These are phyloP conservation scores for Persicaria tinctoria DNA, from an alignment of 148 eudicot species.

Conservation along the genomic window DNA sequence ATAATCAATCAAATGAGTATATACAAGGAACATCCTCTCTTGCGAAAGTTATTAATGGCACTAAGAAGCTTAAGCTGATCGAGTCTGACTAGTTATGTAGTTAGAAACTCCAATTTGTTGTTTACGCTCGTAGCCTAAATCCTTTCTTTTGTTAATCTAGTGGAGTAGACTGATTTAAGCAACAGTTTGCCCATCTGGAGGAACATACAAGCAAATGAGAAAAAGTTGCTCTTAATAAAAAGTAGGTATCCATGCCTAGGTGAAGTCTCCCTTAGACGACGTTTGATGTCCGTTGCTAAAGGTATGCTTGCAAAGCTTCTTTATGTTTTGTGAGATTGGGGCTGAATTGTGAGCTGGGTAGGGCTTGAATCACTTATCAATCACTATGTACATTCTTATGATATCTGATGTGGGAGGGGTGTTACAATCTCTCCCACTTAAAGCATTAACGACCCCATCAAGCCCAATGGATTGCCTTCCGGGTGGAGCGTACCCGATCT, in stretches of 20 bases:
- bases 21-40: no score
- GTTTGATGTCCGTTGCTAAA: no score
- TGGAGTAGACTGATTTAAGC: conserved; percentile 83
- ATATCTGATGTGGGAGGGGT: no score
- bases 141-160: conserved; percentile 26
- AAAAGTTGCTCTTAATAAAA: conserved; percentile 51
- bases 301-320: no score
- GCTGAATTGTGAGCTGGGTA: no score
- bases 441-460: no score
- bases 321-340: no score
- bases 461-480: no score
- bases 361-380: no score
- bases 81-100: not conserved
- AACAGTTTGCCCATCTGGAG: conserved; percentile 86
- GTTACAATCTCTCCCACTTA: no score
- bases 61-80: not conserved
- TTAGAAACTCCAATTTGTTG: not conserved
- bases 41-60: not conserved
- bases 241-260: conserved; percentile 96
- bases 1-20: not conserved
- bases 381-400: no score
- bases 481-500: no score
- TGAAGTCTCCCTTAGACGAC: conserved; percentile 11
- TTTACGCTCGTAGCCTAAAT: not conserved
- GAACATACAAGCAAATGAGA: conserved; percentile 58